phyloP scores from a whole-genome alignment of 2,329 filamentous ascomycete genomes.

The Sporothrix euskadiensis region DNA sequence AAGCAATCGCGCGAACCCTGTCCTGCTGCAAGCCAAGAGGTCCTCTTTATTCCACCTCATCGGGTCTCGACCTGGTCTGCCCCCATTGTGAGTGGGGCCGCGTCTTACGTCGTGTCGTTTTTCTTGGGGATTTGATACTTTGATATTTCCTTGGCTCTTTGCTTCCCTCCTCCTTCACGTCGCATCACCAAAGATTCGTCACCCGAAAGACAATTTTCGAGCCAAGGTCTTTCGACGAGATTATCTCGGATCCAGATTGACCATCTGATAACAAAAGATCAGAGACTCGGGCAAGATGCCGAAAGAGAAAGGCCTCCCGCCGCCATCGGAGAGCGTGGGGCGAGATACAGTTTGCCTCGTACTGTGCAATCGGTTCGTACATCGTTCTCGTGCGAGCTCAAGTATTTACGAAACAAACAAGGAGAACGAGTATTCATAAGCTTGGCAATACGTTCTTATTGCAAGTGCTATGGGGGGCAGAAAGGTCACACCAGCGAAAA shows the following conservation, averaged over 20 bases:
- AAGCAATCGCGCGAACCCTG: constrained; percentile 18
- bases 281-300: background rate
- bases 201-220: background rate
- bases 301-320: background rate
- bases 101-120: background rate
- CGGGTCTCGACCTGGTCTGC: background rate
- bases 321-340: background rate
- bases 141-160: background rate
- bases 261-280: background rate
- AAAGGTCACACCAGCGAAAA: background rate
- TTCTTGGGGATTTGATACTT: background rate
- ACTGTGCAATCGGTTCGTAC: background rate
- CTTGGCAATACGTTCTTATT: constrained; percentile 1
- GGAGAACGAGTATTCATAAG: background rate
- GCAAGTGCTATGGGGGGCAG: background rate
- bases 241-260: constrained; percentile 8
- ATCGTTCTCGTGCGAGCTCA: background rate
- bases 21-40: background rate
- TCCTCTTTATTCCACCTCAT: background rate
- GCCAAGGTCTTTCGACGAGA: background rate
- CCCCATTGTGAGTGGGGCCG: background rate
- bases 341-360: background rate
- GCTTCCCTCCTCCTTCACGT: background rate
- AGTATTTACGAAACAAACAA: background rate
- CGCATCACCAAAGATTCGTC: background rate